A percentile compares a stretch with the other conserved stretches of the same genome.
Evolutionary conservation across 2,329 filamentous ascomycete genomes (phyloP).

Genomic region (Trichoderma simmonsii): DNA sequence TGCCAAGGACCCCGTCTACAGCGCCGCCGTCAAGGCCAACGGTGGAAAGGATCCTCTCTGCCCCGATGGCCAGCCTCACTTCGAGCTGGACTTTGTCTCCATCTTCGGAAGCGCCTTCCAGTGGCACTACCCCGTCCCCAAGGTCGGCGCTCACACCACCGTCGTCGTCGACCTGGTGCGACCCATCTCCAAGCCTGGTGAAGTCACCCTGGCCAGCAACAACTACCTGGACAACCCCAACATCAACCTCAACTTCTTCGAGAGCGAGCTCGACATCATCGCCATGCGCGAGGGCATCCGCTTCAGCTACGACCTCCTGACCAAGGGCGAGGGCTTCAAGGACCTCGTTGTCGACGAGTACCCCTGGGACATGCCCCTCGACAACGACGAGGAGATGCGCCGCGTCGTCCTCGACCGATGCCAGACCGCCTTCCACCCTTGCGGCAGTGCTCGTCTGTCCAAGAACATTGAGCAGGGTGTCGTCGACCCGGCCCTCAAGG

Average conservation of each 20-base stretch:
- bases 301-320: conserved; percentile 56
- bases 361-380: conserved; percentile 58
- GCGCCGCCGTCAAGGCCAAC: conserved; percentile 39
- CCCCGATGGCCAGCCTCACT: conserved; percentile 56
- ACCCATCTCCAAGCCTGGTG: conserved; percentile 44
- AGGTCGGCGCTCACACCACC: conserved; percentile 50
- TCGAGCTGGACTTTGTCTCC: conserved; percentile 60
- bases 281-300: conserved; percentile 57
- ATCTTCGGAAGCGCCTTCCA: conserved; percentile 53
- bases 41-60: conserved; percentile 51
- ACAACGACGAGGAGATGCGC: conserved; percentile 55
- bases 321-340: conserved; percentile 54
- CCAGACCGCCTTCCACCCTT: conserved; percentile 59
- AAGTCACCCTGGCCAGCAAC: conserved; percentile 53
- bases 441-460: conserved; percentile 52
- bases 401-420: conserved; percentile 54
- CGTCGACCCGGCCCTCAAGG: conserved; percentile 48
- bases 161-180: conserved; percentile 51
- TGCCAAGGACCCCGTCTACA: conserved; percentile 47
- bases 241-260: conserved; percentile 60
- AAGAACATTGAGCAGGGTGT: conserved; percentile 51
- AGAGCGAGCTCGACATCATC: conserved; percentile 53
- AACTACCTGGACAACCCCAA: conserved; percentile 57
- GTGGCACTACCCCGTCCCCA: conserved; percentile 44
- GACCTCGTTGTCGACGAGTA: conserved; percentile 53